Percentiles rank a stretch among this genome's conserved stretches.
Conservation (phyloP, 352 stramenopile species). For the Phytophthora cryptogea region DNA sequence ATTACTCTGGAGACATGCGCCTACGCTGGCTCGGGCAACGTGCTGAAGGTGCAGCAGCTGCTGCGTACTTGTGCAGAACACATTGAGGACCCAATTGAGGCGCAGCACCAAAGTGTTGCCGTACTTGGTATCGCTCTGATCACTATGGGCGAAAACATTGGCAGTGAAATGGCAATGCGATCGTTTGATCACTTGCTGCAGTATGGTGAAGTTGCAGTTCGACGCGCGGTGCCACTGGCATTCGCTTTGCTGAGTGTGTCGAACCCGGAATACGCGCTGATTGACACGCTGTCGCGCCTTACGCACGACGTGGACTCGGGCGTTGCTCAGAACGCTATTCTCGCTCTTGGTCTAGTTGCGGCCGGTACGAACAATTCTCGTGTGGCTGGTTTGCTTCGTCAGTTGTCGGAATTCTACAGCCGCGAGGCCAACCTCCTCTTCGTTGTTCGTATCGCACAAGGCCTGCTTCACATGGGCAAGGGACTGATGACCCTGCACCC, state of each 20-base stretch:
- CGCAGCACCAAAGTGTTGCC: slow-evolving; percentile 93
- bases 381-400: slow-evolving; percentile 96
- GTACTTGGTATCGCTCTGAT: slow-evolving; percentile 98
- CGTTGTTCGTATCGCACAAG: slow-evolving; percentile 98
- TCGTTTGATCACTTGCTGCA: slow-evolving; percentile 99
- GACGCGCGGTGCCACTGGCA: slow-evolving; percentile 96
- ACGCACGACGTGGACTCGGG: slow-evolving; percentile 97
- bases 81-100: slow-evolving; percentile 80
- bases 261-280: slow-evolving; percentile 96
- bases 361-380: slow-evolving; percentile 99
- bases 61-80: slow-evolving; percentile 98
- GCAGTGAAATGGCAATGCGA: slow-evolving; percentile 98
- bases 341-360: slow-evolving; percentile 96
- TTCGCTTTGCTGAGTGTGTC: slow-evolving; percentile 97
- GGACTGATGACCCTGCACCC: slow-evolving; percentile 98
- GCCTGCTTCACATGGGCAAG: slow-evolving; percentile 99
- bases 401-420: slow-evolving; percentile 98
- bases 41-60: slow-evolving; percentile 98
- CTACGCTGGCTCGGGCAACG: slow-evolving; percentile 98
- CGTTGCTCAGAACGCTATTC: slow-evolving; percentile 97
- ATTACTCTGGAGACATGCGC: slow-evolving; percentile 98
- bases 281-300: slow-evolving; percentile 98
- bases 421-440: slow-evolving; percentile 98
- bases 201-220: slow-evolving; percentile 98
- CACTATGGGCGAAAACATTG: slow-evolving; percentile 97